Conservation (phyloP, 148 eudicot species). For the Rhododendron vialii region DNA sequence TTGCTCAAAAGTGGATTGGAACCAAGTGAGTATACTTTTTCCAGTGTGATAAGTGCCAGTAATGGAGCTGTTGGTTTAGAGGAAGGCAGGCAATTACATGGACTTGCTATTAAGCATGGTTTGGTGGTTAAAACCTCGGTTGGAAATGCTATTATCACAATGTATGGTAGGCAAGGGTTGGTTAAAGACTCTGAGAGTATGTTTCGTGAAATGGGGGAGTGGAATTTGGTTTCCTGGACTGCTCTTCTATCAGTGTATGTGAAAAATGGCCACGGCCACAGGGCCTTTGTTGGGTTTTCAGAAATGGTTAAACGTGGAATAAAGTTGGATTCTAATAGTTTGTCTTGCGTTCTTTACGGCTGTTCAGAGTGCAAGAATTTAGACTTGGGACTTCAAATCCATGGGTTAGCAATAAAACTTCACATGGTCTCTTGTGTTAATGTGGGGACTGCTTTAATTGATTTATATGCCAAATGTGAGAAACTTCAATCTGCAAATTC, state of each 20-base stretch:
- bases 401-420: constrained; percentile 16
- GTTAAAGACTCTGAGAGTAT: constrained; percentile 17
- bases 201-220: constrained; percentile 10
- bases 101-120: constrained; percentile 12
- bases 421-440: constrained; percentile 4
- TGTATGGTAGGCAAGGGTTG: constrained; percentile 16
- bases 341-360: constrained; percentile 10
- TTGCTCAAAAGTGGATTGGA: neutral
- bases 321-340: constrained; percentile 15
- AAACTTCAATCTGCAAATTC: constrained; percentile 10
- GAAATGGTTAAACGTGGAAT: constrained; percentile 13
- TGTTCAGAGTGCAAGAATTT: constrained; percentile 17
- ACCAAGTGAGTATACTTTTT: constrained; percentile 9
- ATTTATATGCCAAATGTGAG: constrained; percentile 16
- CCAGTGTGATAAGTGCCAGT: constrained; percentile 7
- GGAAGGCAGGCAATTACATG: constrained; percentile 16
- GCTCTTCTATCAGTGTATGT: constrained; percentile 16
- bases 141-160: constrained; percentile 12
- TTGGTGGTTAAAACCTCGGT: constrained; percentile 7
- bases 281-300: constrained; percentile 4
- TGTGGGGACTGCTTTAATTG: constrained; percentile 16
- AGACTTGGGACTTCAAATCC: constrained; percentile 14
- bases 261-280: constrained; percentile 9
- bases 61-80: neutral
- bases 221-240: constrained; percentile 21